Conservation (phyloP, 441 rosid genomes). For the Aleurites moluccanus region DNA sequence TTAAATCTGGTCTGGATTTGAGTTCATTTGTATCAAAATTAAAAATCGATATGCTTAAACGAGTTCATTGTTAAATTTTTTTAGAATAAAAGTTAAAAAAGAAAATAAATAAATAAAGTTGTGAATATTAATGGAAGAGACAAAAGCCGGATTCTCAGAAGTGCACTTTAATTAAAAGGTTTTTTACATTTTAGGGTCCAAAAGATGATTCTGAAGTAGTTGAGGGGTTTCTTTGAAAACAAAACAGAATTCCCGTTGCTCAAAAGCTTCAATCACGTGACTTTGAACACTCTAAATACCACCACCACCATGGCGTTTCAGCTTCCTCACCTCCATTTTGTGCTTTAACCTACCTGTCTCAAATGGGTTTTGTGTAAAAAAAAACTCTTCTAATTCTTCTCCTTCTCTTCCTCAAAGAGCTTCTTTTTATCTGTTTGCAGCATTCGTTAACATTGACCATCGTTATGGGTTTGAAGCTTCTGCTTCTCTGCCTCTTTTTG, state of each 20-base stretch:
- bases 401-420: neutral
- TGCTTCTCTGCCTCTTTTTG: slow-evolving; percentile 18
- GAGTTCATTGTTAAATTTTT: too few species aligned
- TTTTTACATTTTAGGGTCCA: neutral
- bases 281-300: neutral
- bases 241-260: slow-evolving; percentile 25
- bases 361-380: slow-evolving; percentile 13
- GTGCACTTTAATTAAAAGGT: neutral
- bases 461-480: slow-evolving; percentile 33
- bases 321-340: slow-evolving; percentile 10
- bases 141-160: slow-evolving; percentile 37
- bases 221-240: slow-evolving; percentile 20
- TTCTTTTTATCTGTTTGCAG: neutral
- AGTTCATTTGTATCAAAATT: too few species aligned
- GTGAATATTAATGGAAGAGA: slow-evolving; percentile 16
- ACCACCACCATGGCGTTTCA: slow-evolving; percentile 18
- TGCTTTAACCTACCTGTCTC: neutral
- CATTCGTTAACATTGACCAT: neutral
- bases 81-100: too few species aligned
- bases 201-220: neutral
- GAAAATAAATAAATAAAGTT: too few species aligned
- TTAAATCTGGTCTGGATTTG: too few species aligned
- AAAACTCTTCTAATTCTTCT: neutral
- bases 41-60: too few species aligned
- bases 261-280: slow-evolving; percentile 34